Percentiles rank a stretch among this genome's conserved stretches.
Evolutionary conservation across 148 eudicot genomes (phyloP).

Genomic region (Suaeda aralocaspica): DNA sequence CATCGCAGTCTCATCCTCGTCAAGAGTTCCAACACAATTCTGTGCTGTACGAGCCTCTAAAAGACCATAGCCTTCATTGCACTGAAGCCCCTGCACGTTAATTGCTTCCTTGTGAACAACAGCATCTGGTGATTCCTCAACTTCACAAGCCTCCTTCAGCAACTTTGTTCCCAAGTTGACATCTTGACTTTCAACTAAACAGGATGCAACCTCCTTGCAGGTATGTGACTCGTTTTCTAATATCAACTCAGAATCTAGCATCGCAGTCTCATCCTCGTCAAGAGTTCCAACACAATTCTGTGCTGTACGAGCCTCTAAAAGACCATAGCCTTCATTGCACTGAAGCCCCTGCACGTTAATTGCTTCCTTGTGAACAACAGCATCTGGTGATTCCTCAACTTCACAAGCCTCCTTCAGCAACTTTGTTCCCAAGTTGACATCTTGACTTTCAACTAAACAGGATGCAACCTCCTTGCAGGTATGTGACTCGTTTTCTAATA

Average conservation of each 20-base stretch:
- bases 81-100: neutral
- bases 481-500: neutral
- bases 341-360: neutral
- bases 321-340: constrained; percentile 14
- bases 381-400: too few relatives aligned
- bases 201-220: neutral
- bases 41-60: too few relatives aligned
- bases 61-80: too few relatives aligned
- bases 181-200: neutral
- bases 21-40: constrained; percentile 2
- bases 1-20: too few relatives aligned
- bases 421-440: too few relatives aligned
- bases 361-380: constrained; percentile 21
- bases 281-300: too few relatives aligned
- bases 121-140: too few relatives aligned
- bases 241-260: neutral
- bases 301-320: neutral
- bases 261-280: neutral
- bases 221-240: neutral
- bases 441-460: neutral
- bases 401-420: too few relatives aligned
- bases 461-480: neutral
- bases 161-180: too few relatives aligned
- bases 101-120: constrained; percentile 21
- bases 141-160: too few relatives aligned